A percentile compares a stretch with the other conserved stretches of the same genome.
Conservation (phyloP, 345 rosid genomes). For the Eucalyptus shirleyi region DNA sequence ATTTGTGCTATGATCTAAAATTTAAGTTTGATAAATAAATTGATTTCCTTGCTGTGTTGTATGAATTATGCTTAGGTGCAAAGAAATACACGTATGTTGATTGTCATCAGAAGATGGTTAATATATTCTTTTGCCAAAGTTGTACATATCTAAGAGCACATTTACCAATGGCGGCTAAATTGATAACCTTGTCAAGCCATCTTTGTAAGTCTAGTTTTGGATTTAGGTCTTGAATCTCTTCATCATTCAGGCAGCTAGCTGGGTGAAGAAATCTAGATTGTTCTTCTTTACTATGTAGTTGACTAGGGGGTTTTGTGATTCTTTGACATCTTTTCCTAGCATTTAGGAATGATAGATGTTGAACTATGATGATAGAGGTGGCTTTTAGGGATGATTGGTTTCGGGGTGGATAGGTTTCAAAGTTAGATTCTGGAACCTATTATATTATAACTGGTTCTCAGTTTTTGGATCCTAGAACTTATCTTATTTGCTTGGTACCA, state of each 20-base stretch:
- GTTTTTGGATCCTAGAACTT: no score
- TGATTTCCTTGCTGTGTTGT: not conserved
- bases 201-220: not conserved
- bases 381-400: not conserved
- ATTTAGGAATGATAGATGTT: not conserved
- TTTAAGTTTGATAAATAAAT: not conserved
- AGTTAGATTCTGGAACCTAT: no score
- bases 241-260: not conserved
- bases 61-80: not conserved
- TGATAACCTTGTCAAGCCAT: not conserved
- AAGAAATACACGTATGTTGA: not conserved
- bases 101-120: not conserved
- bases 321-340: not conserved
- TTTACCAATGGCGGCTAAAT: not conserved
- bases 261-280: not conserved
- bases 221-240: not conserved
- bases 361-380: not conserved
- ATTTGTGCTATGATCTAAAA: not conserved
- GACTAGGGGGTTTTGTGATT: not conserved
- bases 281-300: not conserved
- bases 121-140: not conserved
- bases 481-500: no score
- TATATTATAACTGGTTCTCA: no score
- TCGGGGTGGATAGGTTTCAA: no score
- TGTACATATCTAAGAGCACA: not conserved